Conservation (phyloP, 1,284 basidiomycete species). For the Puccinia novopanici region DNA sequence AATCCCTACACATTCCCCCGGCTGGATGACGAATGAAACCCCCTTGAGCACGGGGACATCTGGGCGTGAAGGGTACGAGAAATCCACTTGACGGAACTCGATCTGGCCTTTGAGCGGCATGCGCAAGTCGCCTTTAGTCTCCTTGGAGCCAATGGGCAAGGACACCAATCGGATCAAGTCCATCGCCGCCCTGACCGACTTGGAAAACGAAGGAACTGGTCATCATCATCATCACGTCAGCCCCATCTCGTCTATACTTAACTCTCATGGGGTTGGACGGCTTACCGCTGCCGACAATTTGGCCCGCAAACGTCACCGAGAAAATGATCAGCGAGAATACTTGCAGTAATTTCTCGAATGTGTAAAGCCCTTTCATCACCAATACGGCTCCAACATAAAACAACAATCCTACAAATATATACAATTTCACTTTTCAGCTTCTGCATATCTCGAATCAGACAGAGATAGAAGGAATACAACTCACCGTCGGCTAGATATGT, state of each 20-base stretch:
- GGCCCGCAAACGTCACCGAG: conserved; percentile 73
- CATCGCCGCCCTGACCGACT: conserved; percentile 56
- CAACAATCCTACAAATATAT: conserved; percentile 25
- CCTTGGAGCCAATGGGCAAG: conserved; percentile 39
- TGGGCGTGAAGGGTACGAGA: conserved; percentile 79
- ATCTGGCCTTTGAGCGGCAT: conserved; percentile 66
- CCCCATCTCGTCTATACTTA: conserved; percentile 57
- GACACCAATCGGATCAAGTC: conserved; percentile 56
- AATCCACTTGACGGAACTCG: conserved; percentile 71
- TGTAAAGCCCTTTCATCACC: conserved; percentile 40
- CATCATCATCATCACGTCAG: conserved; percentile 42
- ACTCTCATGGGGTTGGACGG: conserved; percentile 55
- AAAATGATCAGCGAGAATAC: conserved; percentile 51
- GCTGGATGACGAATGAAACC: conserved; percentile 68
- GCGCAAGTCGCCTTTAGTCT: conserved; percentile 44
- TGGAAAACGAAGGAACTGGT: conserved; percentile 58
- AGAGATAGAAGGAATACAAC: not conserved
- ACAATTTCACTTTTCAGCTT: not conserved
- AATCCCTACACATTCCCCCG: conserved; percentile 80
- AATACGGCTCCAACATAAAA: conserved; percentile 44
- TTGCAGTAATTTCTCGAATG: conserved; percentile 39
- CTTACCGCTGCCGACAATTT: conserved; percentile 83
- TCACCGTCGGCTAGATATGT: conserved; percentile 45
- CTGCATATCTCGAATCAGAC: not conserved
- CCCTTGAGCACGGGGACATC: conserved; percentile 71